Evolutionary conservation across 495 filamentous ascomycete genomes (phyloP).

Genomic region (Amorphotheca resinae): DNA sequence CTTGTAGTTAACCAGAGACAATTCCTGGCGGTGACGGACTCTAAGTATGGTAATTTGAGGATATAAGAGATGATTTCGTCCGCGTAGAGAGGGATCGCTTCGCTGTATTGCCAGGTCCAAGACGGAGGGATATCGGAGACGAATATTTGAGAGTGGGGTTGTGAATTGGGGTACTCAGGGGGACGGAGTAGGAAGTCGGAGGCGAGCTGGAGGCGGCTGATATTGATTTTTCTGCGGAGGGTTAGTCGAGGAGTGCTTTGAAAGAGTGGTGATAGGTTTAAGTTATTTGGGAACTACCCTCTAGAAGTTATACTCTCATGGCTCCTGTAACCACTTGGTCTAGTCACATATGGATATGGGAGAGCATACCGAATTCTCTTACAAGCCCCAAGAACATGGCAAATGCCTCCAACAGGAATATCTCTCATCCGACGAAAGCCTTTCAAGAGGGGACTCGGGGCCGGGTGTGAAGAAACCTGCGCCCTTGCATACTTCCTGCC

Average conservation of each 20-base stretch:
- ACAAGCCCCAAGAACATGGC: conserved; percentile 22
- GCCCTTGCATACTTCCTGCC: not conserved
- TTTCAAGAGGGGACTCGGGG: conserved; percentile 21
- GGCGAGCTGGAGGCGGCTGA: conserved; percentile 21
- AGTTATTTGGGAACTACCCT: no score
- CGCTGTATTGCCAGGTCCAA: conserved; percentile 17
- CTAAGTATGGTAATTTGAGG: not conserved
- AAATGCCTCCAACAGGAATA: conserved; percentile 21
- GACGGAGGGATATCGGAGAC: conserved; percentile 21
- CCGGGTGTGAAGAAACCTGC: conserved; percentile 4
- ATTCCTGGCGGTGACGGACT: not conserved
- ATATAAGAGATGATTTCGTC: conserved; percentile 5
- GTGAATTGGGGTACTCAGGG: conserved; percentile 12
- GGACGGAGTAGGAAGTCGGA: conserved; percentile 22
- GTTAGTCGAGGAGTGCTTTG: not conserved
- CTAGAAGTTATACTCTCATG: no score
- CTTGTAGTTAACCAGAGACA: conserved; percentile 4
- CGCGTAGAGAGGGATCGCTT: conserved; percentile 18
- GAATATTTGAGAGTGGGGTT: conserved; percentile 17
- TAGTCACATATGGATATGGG: not conserved
- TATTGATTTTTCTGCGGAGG: conserved; percentile 11
- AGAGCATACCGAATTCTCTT: conserved; percentile 8
- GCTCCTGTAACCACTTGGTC: not conserved
- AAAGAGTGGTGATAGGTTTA: not conserved
- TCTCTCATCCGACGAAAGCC: conserved; percentile 19